Base-by-base conservation (phyloP, 164 flowering plant species). In the Houttuynia cordata region DNA sequence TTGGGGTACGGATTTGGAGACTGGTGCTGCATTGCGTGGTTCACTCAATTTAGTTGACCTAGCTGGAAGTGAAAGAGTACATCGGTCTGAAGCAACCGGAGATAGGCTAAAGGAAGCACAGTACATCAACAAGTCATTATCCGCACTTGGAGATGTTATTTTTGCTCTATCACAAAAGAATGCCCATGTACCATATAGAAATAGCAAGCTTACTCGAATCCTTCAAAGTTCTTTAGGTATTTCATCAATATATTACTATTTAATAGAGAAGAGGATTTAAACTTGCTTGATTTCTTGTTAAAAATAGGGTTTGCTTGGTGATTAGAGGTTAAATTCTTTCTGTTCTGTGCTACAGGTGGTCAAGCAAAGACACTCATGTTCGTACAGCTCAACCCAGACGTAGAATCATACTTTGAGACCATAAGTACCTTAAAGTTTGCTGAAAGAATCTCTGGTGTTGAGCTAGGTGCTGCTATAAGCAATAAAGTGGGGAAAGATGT, bases 21-120 rank as follows among this genome's bases (percentile, higher is more conserved):
- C 79, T 53, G 84, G 85, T 61, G 66, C 77, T 64, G 77, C 74
- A 62, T 69, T 88, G 73, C 97, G 91, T 69, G 97, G 99, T 56
- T 77, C 78, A 71, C 83, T 94, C 54, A 95, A 94, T 80, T 70
- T 94, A 75, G 85, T 94, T 8, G 99, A 94, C 78, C 95, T 94
- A 63, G 97, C 99, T 62, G 99, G 97, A 24, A 94, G 99, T 76
- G 99, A 94, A 77, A 83, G 99, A 74, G 99, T 86, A 3, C 92
- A 87, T 68, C 88, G 93, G 24, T 90, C 99, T 79, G 59, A 88
- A 75, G 99, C 83, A 50, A 83, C 85, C 45, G 99, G 99, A 57
- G 97, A 94, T 50, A 82, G 99, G 66, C 81, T 91, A 21, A 76
- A 66, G 61, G 99, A 94, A 75, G 96, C 99, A 68, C 99, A 94